A percentile compares a stretch with the other conserved stretches of the same genome.
Conservation (phyloP, 352 stramenopile species). For the Globisporangium viniferum region DNA sequence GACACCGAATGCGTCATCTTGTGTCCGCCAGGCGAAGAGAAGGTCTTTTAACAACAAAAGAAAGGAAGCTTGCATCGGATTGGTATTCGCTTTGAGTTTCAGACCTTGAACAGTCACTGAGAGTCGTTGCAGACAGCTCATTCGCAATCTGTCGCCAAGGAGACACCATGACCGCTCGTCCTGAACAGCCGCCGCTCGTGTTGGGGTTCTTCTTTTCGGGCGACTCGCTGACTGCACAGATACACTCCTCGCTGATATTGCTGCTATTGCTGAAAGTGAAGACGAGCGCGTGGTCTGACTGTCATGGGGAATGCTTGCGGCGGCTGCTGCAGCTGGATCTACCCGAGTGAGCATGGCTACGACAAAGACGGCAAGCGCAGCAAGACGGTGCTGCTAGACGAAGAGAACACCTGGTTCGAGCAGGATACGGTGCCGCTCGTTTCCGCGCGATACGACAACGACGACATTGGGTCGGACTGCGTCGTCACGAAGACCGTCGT, state of each 20-base stretch:
- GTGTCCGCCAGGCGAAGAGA: conserved; percentile 63
- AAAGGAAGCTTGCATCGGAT: neutral
- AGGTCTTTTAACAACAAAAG: conserved; percentile 26
- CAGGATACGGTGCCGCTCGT: conserved; percentile 62
- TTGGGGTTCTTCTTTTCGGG: neutral
- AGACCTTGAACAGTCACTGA: conserved; percentile 12
- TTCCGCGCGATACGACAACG: conserved; percentile 36
- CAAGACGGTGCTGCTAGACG: conserved; percentile 17
- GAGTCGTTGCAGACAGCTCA: neutral
- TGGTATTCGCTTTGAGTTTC: conserved; percentile 1
- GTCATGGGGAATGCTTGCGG: conserved; percentile 20
- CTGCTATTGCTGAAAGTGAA: neutral
- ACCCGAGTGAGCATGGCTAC: conserved; percentile 2
- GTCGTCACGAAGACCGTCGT: conserved; percentile 59
- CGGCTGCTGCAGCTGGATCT: conserved; percentile 21
- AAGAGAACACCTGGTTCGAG: conserved; percentile 53
- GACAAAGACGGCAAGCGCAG: conserved; percentile 9
- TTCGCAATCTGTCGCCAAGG: conserved; percentile 1
- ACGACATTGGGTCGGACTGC: conserved; percentile 22
- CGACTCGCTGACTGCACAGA: neutral
- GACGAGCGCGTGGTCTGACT: neutral
- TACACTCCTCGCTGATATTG: neutral
- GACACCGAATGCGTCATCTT: conserved; percentile 72
- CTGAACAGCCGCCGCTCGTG: conserved; percentile 8
- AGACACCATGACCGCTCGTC: neutral